phyloP scores from a whole-genome alignment of 2,329 filamentous ascomycete species.

The Cercospora berteroae region DNA sequence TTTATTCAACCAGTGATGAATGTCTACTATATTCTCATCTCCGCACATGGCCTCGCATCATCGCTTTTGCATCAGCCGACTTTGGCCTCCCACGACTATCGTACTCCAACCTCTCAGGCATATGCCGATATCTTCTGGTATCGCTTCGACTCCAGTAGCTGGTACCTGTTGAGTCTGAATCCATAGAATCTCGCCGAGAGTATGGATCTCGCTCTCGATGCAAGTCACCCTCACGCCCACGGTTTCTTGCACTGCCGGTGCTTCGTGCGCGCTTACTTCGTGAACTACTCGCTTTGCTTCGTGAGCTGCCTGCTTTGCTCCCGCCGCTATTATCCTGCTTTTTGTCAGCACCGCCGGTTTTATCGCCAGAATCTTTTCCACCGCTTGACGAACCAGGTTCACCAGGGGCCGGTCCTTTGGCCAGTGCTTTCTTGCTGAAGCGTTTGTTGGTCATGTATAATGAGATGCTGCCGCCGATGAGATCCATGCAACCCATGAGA shows the following conservation, averaged over 20 bases:
- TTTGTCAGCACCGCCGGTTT: slow-evolving; percentile 11
- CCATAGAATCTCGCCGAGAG: slow-evolving; percentile 4
- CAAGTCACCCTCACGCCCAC: not conserved
- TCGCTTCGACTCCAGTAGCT: slow-evolving; percentile 6
- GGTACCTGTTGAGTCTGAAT: slow-evolving; percentile 2
- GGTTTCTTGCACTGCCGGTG: slow-evolving; percentile 3
- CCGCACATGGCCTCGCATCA: not conserved
- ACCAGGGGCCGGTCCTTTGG: slow-evolving; percentile 10
- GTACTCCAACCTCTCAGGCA: slow-evolving; percentile 10
- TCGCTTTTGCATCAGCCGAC: not conserved
- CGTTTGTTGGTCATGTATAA: slow-evolving; percentile 24
- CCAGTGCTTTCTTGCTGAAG: slow-evolving; percentile 21
- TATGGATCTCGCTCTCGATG: slow-evolving; percentile 2
- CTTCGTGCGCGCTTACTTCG: slow-evolving; percentile 1
- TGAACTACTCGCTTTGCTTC: not conserved
- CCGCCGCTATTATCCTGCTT: slow-evolving; percentile 11
- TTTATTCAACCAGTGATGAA: not conserved
- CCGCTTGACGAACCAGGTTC: slow-evolving; percentile 11
- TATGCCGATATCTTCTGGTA: slow-evolving; percentile 7
- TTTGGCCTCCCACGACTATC: slow-evolving; percentile 3
- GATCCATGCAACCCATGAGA: slow-evolving; percentile 23
- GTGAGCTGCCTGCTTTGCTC: not conserved
- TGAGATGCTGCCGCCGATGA: slow-evolving; percentile 20
- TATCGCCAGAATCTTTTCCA: slow-evolving; percentile 1
- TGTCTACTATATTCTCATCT: not conserved